Conservation (phyloP, 768 basidiomycete genomes). For the Amanita rubescens region DNA sequence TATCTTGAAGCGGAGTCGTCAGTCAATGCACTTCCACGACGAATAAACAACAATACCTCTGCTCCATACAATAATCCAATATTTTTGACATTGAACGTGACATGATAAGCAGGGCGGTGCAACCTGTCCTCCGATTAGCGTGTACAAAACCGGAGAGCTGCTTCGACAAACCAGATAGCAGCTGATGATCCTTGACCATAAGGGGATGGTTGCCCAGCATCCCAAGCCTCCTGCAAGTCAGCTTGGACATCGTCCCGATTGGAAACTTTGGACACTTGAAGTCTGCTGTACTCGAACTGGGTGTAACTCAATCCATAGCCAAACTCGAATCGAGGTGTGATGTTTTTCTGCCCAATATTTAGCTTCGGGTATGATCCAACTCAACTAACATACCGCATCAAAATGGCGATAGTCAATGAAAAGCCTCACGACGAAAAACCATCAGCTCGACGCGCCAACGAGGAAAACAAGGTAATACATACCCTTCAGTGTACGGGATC, state of each 20-base stretch:
- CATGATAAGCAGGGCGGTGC: constrained; percentile 54
- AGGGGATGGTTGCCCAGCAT: constrained; percentile 46
- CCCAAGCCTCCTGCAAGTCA: constrained; percentile 44
- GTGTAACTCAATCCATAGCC: constrained; percentile 89
- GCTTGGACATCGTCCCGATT: constrained; percentile 29
- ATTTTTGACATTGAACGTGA: constrained; percentile 62
- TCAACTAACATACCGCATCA: constrained; percentile 44
- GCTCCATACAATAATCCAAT: constrained; percentile 53
- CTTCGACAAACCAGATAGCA: constrained; percentile 44
- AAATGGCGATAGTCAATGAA: constrained; percentile 70
- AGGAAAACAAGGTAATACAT: constrained; percentile 7
- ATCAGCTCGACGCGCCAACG: neutral
- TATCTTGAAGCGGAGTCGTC: constrained; percentile 30
- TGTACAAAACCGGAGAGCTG: neutral
- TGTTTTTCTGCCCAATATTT: constrained; percentile 40
- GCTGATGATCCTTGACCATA: constrained; percentile 50
- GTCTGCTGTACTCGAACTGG: constrained; percentile 60
- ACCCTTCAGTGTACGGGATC: constrained; percentile 56
- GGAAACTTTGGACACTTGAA: constrained; percentile 39
- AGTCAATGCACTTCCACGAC: neutral
- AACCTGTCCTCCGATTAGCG: constrained; percentile 33
- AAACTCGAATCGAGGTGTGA: constrained; percentile 80
- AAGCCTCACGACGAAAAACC: constrained; percentile 27
- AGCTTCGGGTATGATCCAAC: neutral
- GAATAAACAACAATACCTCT: constrained; percentile 36